Conservation (phyloP, 2,329 filamentous ascomycete species). For the Thelonectria olida region DNA sequence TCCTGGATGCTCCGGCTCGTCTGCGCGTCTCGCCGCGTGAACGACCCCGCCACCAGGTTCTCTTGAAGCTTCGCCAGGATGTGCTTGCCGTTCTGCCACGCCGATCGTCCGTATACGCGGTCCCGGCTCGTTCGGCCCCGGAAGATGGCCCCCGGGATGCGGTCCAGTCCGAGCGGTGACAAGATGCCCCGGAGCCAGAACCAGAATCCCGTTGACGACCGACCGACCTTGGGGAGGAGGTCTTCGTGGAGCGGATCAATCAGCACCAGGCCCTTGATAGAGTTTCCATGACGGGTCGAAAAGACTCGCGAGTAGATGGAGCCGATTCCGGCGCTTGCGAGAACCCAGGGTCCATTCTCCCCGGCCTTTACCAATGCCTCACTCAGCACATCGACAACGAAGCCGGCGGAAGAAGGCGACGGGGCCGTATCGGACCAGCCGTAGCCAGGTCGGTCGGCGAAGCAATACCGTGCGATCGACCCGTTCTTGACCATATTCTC, state of each 20-base stretch:
- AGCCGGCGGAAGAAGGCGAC: slow-evolving; percentile 90
- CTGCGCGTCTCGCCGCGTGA: slow-evolving; percentile 84
- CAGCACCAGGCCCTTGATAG: slow-evolving; percentile 82
- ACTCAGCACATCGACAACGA: slow-evolving; percentile 88
- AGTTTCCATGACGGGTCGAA: slow-evolving; percentile 79
- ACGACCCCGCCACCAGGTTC: slow-evolving; percentile 83
- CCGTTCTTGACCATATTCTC: slow-evolving; percentile 80
- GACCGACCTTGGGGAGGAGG: slow-evolving; percentile 73
- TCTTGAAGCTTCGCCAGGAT: slow-evolving; percentile 95
- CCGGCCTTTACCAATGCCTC: slow-evolving; percentile 84
- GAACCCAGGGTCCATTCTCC: slow-evolving; percentile 88
- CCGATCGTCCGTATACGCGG: slow-evolving; percentile 81
- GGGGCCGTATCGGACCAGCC: slow-evolving; percentile 91
- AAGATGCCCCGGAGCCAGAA: slow-evolving; percentile 89
- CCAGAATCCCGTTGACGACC: slow-evolving; percentile 77
- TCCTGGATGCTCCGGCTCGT: slow-evolving; percentile 83
- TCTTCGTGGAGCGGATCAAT: slow-evolving; percentile 93
- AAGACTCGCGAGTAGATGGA: slow-evolving; percentile 93
- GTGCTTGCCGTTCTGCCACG: slow-evolving; percentile 82
- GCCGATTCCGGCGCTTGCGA: slow-evolving; percentile 87
- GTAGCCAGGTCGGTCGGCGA: slow-evolving; percentile 91
- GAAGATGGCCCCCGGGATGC: slow-evolving; percentile 83
- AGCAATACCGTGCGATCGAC: slow-evolving; percentile 89
- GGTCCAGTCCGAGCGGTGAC: slow-evolving; percentile 86
- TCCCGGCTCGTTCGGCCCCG: slow-evolving; percentile 82